phyloP scores from a whole-genome alignment of 345 rosid genomes.

The Salix brachista region DNA sequence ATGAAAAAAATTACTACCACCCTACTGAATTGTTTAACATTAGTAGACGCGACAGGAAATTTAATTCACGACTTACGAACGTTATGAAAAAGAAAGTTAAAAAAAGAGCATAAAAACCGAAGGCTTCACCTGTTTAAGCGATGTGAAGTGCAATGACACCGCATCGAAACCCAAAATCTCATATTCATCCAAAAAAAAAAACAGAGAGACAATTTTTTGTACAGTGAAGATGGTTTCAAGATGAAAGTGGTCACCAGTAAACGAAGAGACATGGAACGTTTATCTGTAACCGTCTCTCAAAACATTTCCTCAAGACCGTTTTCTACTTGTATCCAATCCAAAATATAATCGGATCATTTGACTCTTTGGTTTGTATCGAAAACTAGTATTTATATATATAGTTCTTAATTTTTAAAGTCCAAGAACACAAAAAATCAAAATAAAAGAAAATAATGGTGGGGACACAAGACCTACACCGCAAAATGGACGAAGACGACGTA shows the following conservation, averaged over 20 bases:
- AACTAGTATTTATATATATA: too few relatives aligned
- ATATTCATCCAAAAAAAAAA: neutral
- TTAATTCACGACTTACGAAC: neutral
- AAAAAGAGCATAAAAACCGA: too few relatives aligned
- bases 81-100: rapidly evolving
- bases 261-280: too few relatives aligned
- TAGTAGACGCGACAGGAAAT: neutral
- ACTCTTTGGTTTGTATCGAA: too few relatives aligned
- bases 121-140: neutral
- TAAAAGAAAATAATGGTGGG: too few relatives aligned
- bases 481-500: too few relatives aligned
- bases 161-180: too few relatives aligned
- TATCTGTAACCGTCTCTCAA: neutral
- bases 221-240: neutral
- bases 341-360: too few relatives aligned
- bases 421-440: too few relatives aligned
- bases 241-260: neutral
- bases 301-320: neutral
- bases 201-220: neutral
- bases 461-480: too few relatives aligned
- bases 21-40: neutral
- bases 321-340: neutral
- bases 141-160: neutral
- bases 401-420: too few relatives aligned
- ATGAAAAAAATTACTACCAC: neutral